A percentile compares a stretch with the other conserved stretches of the same genome.
Conservation (phyloP, 768 basidiomycete genomes). For the Galerina sulciceps region DNA sequence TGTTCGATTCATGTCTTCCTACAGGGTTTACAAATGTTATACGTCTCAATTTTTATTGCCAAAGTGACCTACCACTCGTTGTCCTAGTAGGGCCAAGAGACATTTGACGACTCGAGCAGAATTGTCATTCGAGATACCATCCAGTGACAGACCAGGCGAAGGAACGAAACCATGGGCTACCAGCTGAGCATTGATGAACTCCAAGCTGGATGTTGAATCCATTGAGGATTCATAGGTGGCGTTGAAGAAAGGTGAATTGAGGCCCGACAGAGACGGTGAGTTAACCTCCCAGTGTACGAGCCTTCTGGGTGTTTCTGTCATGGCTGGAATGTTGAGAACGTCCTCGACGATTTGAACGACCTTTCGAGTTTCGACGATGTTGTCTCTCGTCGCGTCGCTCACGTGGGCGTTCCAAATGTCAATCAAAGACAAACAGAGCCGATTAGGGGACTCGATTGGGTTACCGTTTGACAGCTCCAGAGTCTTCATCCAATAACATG, state of each 20-base stretch:
- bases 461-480: no score
- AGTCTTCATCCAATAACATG: no score
- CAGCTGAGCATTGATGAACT: slow-evolving; percentile 83
- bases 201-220: slow-evolving; percentile 63
- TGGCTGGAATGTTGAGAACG: neutral
- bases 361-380: no score
- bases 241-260: slow-evolving; percentile 48
- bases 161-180: slow-evolving; percentile 79
- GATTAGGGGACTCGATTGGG: no score
- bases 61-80: slow-evolving; percentile 66
- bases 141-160: slow-evolving; percentile 68
- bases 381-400: no score
- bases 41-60: neutral
- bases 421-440: no score
- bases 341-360: neutral
- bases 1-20: slow-evolving; percentile 78
- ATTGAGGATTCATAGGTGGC: slow-evolving; percentile 52
- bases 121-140: slow-evolving; percentile 60
- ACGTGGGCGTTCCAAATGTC: no score
- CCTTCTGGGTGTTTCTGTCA: slow-evolving; percentile 49
- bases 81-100: slow-evolving; percentile 74
- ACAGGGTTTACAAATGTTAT: neutral
- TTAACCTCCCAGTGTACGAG: slow-evolving; percentile 57
- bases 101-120: slow-evolving; percentile 70
- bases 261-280: slow-evolving; percentile 44